These are phyloP conservation scores for Erysimum cheiranthoides DNA, from an alignment of 345 rosid species.

Conservation along the genomic window DNA sequence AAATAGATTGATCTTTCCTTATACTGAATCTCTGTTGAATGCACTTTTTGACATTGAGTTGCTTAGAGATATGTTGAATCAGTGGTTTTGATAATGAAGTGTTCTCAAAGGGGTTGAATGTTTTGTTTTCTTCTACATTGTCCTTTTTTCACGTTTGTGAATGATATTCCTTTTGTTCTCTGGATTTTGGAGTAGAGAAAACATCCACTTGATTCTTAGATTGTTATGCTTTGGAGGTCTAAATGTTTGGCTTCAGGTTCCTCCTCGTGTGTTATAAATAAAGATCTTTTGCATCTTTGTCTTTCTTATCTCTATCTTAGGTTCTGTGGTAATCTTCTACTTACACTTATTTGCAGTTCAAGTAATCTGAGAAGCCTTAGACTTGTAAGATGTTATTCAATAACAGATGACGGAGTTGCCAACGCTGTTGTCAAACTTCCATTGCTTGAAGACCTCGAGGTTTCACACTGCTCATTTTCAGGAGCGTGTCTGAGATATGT, in stretches of 20 bases:
- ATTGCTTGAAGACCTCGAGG: slow-evolving; percentile 64
- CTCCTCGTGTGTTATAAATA: neutral
- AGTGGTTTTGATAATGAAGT: no score
- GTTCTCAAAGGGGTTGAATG: no score
- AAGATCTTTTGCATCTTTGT: no score
- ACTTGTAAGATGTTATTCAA: slow-evolving; percentile 36
- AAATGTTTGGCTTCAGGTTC: neutral
- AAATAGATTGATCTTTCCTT: no score
- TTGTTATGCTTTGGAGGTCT: neutral
- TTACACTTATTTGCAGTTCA: slow-evolving; percentile 47
- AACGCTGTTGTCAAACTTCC: slow-evolving; percentile 53
- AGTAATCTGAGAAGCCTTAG: slow-evolving; percentile 53
- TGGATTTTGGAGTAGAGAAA: neutral
- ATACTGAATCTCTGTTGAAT: neutral
- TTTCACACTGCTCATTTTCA: slow-evolving; percentile 38
- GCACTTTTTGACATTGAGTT: neutral
- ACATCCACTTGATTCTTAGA: neutral
- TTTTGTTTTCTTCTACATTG: no score
- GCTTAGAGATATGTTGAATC: neutral
- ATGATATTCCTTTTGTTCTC: neutral
- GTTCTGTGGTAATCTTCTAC: neutral
- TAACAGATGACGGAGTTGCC: slow-evolving; percentile 51
- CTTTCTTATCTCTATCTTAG: neutral
- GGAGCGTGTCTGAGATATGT: slow-evolving; percentile 23
- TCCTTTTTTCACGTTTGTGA: neutral